Percentiles rank a stretch among this genome's conserved stretches.
phyloP scores from a whole-genome alignment of 192 early-diverging fungal genomes.

The Backusella macrospora region DNA sequence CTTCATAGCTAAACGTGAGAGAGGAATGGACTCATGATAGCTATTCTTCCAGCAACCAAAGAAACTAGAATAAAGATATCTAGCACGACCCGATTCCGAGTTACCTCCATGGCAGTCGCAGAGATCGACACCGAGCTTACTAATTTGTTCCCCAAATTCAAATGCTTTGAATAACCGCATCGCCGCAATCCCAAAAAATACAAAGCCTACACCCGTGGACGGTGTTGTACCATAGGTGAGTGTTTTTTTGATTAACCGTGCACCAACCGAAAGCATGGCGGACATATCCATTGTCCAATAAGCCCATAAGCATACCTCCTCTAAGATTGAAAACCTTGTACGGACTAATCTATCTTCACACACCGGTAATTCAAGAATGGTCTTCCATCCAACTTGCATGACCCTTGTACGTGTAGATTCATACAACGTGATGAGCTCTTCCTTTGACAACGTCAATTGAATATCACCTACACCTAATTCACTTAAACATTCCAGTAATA shows the following conservation, averaged over 20 bases:
- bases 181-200: slow-evolving; percentile 38
- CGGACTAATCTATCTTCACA: slow-evolving; percentile 27
- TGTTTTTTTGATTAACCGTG: slow-evolving; percentile 22
- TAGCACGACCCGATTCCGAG: slow-evolving; percentile 31
- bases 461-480: slow-evolving; percentile 33
- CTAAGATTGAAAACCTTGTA: slow-evolving; percentile 29
- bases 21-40: slow-evolving; percentile 29
- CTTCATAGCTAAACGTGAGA: slow-evolving; percentile 28
- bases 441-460: slow-evolving; percentile 5
- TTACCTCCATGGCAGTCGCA: slow-evolving; percentile 32
- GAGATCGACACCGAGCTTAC: slow-evolving; percentile 30
- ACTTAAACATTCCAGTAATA: slow-evolving; percentile 31
- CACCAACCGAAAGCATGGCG: slow-evolving; percentile 22
- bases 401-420: slow-evolving; percentile 18
- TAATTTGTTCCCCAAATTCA: slow-evolving; percentile 35
- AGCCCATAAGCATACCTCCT: slow-evolving; percentile 38
- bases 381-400: slow-evolving; percentile 24
- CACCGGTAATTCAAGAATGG: slow-evolving; percentile 22
- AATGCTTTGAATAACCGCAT: slow-evolving; percentile 29
- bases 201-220: slow-evolving; percentile 36
- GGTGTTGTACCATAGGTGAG: slow-evolving; percentile 23
- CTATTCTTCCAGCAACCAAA: slow-evolving; percentile 30
- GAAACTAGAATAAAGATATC: slow-evolving; percentile 27
- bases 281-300: slow-evolving; percentile 28
- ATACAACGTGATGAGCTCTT: slow-evolving; percentile 18